Percentiles rank a stretch among this genome's conserved stretches.
These are phyloP conservation scores for Colletotrichum coccodes DNA, from an alignment of 2,329 filamentous ascomycete genomes.

Conservation along the genomic window DNA sequence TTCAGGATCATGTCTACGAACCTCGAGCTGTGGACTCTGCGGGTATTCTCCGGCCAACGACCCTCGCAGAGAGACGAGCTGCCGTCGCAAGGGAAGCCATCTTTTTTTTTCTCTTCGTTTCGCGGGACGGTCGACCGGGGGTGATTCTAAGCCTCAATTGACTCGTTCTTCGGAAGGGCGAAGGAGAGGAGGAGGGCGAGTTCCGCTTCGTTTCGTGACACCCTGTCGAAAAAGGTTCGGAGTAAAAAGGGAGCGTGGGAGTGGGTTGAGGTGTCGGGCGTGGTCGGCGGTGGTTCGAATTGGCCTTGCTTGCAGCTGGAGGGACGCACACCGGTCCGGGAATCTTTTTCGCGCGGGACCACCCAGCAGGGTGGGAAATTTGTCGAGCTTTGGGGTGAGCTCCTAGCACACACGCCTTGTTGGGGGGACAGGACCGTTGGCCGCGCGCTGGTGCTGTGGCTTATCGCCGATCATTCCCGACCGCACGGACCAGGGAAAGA, in stretches of 20 bases:
- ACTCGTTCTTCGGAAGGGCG: neutral
- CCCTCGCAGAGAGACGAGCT: slow-evolving; percentile 71
- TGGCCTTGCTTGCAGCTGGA: neutral
- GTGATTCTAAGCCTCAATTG: neutral
- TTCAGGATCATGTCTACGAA: slow-evolving; percentile 48
- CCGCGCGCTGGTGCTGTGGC: neutral
- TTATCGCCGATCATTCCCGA: slow-evolving; percentile 12
- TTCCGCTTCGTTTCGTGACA: neutral
- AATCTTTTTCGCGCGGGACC: slow-evolving; percentile 18
- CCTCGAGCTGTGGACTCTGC: slow-evolving; percentile 67
- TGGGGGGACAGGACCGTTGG: slow-evolving; percentile 10
- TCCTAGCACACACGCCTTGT: slow-evolving; percentile 17
- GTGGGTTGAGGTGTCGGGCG: slow-evolving; percentile 25
- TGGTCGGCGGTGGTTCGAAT: slow-evolving; percentile 12
- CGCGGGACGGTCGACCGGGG: neutral
- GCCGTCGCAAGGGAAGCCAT: slow-evolving; percentile 76
- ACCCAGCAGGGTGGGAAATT: slow-evolving; percentile 17
- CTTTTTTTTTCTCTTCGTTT: slow-evolving; percentile 35
- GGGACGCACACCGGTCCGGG: slow-evolving; percentile 6
- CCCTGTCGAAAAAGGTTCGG: slow-evolving; percentile 10
- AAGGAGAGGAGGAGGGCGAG: neutral
- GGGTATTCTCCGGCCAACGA: slow-evolving; percentile 64
- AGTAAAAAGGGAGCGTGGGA: slow-evolving; percentile 23
- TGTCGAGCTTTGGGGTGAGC: slow-evolving; percentile 31
- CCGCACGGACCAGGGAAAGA: slow-evolving; percentile 2